These are phyloP conservation scores for Zygoascus sp. DNA, from an alignment of 1,139 yeast genomes.

Conservation along the genomic window DNA sequence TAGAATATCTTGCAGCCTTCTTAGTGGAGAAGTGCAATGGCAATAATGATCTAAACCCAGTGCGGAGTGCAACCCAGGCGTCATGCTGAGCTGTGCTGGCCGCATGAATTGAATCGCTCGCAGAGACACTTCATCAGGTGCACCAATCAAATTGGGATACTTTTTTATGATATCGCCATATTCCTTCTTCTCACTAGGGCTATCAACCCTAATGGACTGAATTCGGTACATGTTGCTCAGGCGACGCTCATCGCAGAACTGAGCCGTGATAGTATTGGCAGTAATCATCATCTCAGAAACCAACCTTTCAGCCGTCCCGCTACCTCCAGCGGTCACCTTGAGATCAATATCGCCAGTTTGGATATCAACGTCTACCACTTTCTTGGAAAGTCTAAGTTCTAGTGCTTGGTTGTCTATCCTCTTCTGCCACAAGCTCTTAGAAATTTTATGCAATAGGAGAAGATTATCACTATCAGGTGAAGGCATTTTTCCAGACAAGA, in stretches of 20 bases:
- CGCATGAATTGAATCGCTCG: slow-evolving; percentile 25
- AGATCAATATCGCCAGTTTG: slow-evolving; percentile 10
- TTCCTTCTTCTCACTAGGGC: slow-evolving; percentile 21
- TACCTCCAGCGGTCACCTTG: slow-evolving; percentile 16
- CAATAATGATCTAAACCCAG: slow-evolving; percentile 63
- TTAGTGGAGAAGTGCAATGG: slow-evolving; percentile 82
- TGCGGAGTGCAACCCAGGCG: slow-evolving; percentile 51
- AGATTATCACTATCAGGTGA: slow-evolving; percentile 33
- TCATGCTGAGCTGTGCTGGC: slow-evolving; percentile 32
- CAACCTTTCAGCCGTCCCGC: slow-evolving; percentile 32
- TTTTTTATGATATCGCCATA: slow-evolving; percentile 5
- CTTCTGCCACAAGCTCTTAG: slow-evolving; percentile 32
- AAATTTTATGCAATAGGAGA: slow-evolving; percentile 33
- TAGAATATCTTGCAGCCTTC: slow-evolving; percentile 79
- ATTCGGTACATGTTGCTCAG: slow-evolving; percentile 59
- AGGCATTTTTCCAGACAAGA: slow-evolving; percentile 28
- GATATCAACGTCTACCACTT: slow-evolving; percentile 16
- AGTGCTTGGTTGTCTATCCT: slow-evolving; percentile 20
- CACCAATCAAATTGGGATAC: slow-evolving; percentile 5
- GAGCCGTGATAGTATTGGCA: slow-evolving; percentile 63
- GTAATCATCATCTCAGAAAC: slow-evolving; percentile 82
- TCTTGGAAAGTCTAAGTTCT: slow-evolving; percentile 13
- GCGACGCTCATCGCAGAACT: slow-evolving; percentile 41
- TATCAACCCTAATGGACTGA: slow-evolving; percentile 40
- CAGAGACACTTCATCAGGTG: slow-evolving; percentile 18